Conservation (phyloP, 768 basidiomycete genomes). For the Scleroderma citrinum region DNA sequence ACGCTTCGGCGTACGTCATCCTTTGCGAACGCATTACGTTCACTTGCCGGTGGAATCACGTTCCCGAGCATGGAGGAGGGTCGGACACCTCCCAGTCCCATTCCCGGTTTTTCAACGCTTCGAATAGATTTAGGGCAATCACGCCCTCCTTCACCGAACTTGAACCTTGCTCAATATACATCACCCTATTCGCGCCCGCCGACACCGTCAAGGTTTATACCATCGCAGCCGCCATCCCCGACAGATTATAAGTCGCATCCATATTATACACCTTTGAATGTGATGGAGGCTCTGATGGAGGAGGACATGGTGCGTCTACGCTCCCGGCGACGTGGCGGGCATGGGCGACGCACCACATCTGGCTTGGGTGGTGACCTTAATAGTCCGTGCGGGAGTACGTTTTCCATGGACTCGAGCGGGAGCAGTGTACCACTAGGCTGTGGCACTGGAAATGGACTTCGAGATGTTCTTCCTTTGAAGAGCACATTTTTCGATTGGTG, state of each 20-base stretch:
- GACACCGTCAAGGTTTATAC: constrained; percentile 30
- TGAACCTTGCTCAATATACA: constrained; percentile 69
- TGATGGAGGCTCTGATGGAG: constrained; percentile 85
- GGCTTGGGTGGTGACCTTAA: constrained; percentile 39
- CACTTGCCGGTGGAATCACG: constrained; percentile 61
- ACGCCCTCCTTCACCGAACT: constrained; percentile 71
- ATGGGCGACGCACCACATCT: constrained; percentile 38
- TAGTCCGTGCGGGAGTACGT: constrained; percentile 72
- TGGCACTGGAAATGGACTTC: constrained; percentile 74
- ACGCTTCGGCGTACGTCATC: constrained; percentile 76
- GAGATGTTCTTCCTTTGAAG: constrained; percentile 84
- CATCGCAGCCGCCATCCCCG: constrained; percentile 28
- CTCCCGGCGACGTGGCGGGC: constrained; percentile 49
- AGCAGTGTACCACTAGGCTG: constrained; percentile 69
- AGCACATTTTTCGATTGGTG: constrained; percentile 96
- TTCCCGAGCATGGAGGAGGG: constrained; percentile 62
- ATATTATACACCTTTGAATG: constrained; percentile 67
- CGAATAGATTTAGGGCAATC: constrained; percentile 38
- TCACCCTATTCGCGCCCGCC: constrained; percentile 65
- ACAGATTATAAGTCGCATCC: constrained; percentile 31
- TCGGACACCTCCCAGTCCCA: constrained; percentile 33
- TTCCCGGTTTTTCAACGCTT: constrained; percentile 12
- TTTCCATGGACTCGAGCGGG: constrained; percentile 66
- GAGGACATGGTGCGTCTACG: constrained; percentile 91
- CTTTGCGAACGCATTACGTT: constrained; percentile 70